These are phyloP conservation scores for Pseudognaphalium luteoalbum DNA, from an alignment of 129 eudicot species.

Conservation along the genomic window DNA sequence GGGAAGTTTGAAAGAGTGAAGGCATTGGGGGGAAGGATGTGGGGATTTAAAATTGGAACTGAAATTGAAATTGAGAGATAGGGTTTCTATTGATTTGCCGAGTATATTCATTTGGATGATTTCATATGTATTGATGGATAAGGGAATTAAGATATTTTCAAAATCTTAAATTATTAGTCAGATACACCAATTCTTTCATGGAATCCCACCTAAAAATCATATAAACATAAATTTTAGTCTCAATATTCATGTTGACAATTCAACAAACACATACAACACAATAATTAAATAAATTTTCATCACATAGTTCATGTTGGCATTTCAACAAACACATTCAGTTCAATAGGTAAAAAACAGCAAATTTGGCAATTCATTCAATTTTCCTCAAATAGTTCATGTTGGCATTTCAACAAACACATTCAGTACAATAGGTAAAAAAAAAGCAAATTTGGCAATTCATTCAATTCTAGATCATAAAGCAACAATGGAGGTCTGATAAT, in stretches of 20 bases:
- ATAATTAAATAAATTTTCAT: neutral
- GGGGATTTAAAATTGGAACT: conserved; percentile 13
- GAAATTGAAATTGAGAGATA: conserved; percentile 21
- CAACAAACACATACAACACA: conserved; percentile 22
- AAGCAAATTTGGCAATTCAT: neutral
- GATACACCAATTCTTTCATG: neutral
- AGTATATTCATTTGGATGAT: conserved; percentile 38
- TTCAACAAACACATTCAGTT: conserved; percentile 28
- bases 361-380: neutral
- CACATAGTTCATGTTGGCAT: conserved; percentile 27
- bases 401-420: conserved; percentile 37
- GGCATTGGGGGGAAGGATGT: conserved; percentile 14
- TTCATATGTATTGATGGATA: conserved; percentile 17
- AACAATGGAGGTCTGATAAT: conserved; percentile 33
- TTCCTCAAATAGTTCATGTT: no score
- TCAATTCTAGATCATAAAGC: conserved; percentile 12
- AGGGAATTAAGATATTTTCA: conserved; percentile 2
- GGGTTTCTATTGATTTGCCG: conserved; percentile 30
- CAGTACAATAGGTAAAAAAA: conserved; percentile 4
- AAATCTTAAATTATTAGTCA: neutral
- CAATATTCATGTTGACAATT: conserved; percentile 22
- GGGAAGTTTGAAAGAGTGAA: conserved; percentile 4
- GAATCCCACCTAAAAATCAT: neutral
- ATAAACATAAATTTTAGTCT: no score
- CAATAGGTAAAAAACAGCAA: conserved; percentile 5